Conservation (phyloP, 768 basidiomycete genomes). For the Galerina sulciceps region DNA sequence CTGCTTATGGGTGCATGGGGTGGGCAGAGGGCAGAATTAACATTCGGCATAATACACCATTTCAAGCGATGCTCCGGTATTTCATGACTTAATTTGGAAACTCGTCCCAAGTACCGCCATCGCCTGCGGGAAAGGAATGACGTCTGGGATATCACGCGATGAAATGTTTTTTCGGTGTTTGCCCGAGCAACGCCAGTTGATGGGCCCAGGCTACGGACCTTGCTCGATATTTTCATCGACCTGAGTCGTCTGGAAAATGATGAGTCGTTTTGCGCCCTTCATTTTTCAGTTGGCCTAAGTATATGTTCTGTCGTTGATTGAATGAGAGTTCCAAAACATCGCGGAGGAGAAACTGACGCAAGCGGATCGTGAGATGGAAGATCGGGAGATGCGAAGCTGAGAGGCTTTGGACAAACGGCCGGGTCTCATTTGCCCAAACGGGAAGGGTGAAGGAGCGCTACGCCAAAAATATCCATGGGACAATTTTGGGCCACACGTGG, state of each 20-base stretch:
- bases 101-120: conserved; percentile 6
- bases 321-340: neutral
- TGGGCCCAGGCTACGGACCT: neutral
- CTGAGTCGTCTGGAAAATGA: too few species aligned
- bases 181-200: conserved; percentile 15
- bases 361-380: conserved; percentile 15
- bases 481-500: conserved; percentile 18
- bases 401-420: conserved; percentile 25
- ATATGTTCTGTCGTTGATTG: neutral
- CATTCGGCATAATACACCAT: conserved; percentile 11
- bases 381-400: conserved; percentile 16
- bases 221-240: neutral
- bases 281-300: too few species aligned
- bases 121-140: conserved; percentile 11
- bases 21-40: conserved; percentile 14
- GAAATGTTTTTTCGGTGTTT: conserved; percentile 2
- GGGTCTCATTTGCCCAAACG: conserved; percentile 36
- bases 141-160: conserved; percentile 15
- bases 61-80: conserved; percentile 24
- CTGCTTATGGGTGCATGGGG: conserved; percentile 1
- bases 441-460: conserved; percentile 36
- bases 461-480: conserved; percentile 21
- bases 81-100: conserved; percentile 16
- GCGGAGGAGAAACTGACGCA: conserved; percentile 6
- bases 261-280: too few species aligned